Conservation (phyloP, 176 grass and related monocot genomes). For the Tillandsia leiboldiana region DNA sequence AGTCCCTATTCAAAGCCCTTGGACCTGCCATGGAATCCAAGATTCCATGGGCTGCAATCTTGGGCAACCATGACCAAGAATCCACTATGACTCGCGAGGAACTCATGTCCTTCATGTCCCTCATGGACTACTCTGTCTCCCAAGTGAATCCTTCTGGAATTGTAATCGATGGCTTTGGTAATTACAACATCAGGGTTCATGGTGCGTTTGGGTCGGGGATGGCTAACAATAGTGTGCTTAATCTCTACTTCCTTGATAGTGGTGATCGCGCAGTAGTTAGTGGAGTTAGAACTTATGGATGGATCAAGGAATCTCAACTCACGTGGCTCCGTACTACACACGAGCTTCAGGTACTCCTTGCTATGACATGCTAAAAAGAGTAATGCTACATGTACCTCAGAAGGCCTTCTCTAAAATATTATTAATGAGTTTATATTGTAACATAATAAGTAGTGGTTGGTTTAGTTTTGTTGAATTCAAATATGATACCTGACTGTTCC, state of each 20-base stretch:
- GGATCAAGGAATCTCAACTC: constrained; percentile 83
- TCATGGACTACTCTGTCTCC: constrained; percentile 90
- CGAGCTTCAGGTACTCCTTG: constrained; percentile 46
- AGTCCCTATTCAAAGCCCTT: constrained; percentile 76
- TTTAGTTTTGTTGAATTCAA: not conserved
- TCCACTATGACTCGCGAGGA: constrained; percentile 83
- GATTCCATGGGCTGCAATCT: constrained; percentile 77
- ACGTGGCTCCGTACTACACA: constrained; percentile 47
- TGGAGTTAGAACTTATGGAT: constrained; percentile 72
- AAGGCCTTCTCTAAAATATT: not conserved
- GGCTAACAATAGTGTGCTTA: constrained; percentile 70
- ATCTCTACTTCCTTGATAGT: constrained; percentile 88
- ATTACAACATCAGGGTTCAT: constrained; percentile 64
- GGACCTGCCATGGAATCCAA: constrained; percentile 52
- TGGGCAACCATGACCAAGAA: constrained; percentile 93
- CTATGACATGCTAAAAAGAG: not conserved
- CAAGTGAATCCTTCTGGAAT: constrained; percentile 75
- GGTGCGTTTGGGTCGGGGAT: constrained; percentile 49
- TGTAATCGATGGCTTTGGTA: constrained; percentile 71
- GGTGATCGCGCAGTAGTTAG: constrained; percentile 59
- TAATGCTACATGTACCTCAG: no score
- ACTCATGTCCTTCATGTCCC: constrained; percentile 73
- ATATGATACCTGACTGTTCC: not conserved
- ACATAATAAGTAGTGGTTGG: not conserved
- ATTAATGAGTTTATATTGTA: not conserved